These are phyloP conservation scores for Salvia hispanica DNA, from an alignment of 257 asterid species.

Conservation along the genomic window DNA sequence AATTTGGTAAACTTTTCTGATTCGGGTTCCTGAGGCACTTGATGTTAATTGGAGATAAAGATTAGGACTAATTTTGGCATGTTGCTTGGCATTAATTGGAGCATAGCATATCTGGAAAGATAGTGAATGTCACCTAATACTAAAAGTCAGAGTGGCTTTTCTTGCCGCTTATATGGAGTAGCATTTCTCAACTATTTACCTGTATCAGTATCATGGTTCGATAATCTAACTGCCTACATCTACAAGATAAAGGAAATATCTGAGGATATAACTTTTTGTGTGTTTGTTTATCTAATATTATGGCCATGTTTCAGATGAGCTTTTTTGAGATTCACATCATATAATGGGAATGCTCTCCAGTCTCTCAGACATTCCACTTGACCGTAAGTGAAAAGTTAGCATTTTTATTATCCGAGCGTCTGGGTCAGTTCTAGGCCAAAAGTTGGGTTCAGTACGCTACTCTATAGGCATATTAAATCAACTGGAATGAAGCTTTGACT, in stretches of 20 bases:
- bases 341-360: not conserved
- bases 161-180: not conserved
- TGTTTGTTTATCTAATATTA: slow-evolving; percentile 11
- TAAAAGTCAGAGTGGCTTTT: not conserved
- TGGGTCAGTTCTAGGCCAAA: not conserved
- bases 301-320: slow-evolving; percentile 9
- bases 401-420: not conserved
- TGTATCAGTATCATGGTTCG: not conserved
- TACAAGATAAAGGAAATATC: not conserved
- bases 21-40: slow-evolving; percentile 27
- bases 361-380: not conserved
- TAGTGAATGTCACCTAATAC: slow-evolving; percentile 27
- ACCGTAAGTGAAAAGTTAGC: slow-evolving; percentile 5
- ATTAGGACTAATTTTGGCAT: slow-evolving; percentile 1
- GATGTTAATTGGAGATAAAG: slow-evolving; percentile 5
- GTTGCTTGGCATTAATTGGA: not conserved
- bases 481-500: not conserved
- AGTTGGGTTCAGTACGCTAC: slow-evolving; percentile 4
- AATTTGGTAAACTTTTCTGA: slow-evolving; percentile 24
- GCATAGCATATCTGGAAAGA: slow-evolving; percentile 29
- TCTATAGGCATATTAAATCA: not conserved
- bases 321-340: slow-evolving; percentile 11
- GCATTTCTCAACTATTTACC: not conserved
- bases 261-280: not conserved
- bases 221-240: too few relatives aligned